Percentiles rank a stretch among this genome's conserved stretches.
Conservation (phyloP, 2,329 filamentous ascomycete species). For the Ophiostoma himal-ulmi region DNA sequence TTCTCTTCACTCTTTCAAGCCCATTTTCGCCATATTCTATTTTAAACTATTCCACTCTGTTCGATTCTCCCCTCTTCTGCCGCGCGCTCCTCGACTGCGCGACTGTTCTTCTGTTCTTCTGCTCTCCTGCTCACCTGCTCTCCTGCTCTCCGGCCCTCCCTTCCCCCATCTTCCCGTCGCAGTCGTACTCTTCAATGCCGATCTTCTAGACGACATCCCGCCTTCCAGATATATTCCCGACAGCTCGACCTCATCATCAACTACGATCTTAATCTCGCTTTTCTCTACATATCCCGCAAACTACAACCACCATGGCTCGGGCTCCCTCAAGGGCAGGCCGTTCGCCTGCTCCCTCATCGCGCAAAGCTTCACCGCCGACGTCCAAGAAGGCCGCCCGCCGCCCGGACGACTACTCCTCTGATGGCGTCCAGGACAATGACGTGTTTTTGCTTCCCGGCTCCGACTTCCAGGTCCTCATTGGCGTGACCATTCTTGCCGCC, state of each 20-base stretch:
- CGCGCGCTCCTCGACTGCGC: not conserved
- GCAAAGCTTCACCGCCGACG: conserved; percentile 17
- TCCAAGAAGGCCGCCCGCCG: conserved; percentile 23
- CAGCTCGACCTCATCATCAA: not conserved
- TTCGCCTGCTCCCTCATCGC: not conserved
- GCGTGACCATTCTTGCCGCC: conserved; percentile 68
- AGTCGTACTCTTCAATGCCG: not conserved
- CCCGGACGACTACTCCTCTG: conserved; percentile 61
- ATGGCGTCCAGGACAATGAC: conserved; percentile 82
- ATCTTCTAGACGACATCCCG: not conserved
- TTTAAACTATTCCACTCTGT: not conserved
- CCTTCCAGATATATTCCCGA: not conserved
- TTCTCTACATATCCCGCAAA: not conserved
- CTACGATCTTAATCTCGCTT: not conserved
- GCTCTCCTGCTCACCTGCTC: too few species aligned
- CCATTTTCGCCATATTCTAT: not conserved
- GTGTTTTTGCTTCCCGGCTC: conserved; percentile 77
- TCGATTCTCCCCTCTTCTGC: not conserved
- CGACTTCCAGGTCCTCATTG: conserved; percentile 72
- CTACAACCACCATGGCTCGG: conserved; percentile 3
- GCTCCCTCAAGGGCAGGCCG: conserved; percentile 14
- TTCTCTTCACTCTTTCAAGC: conserved; percentile 8
- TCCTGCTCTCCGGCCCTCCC: too few species aligned
- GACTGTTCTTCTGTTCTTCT: too few species aligned
- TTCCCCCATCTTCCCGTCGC: not conserved